Percentiles rank a stretch among this genome's conserved stretches.
phyloP scores from a whole-genome alignment of 208 protist genomes.

The Acanthamoeba lenticulata region DNA sequence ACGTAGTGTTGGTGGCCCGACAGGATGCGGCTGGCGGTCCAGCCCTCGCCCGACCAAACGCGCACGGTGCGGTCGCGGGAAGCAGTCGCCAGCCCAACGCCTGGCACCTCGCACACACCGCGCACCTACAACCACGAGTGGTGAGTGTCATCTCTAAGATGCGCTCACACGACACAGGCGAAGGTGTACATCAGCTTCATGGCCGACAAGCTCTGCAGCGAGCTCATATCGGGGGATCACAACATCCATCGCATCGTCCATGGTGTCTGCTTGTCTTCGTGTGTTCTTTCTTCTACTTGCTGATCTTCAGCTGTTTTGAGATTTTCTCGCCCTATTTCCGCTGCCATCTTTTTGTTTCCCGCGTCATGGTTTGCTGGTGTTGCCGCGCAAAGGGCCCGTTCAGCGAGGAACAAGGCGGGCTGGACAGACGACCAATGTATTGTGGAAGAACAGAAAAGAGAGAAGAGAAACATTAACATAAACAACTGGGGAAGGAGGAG shows the following conservation, averaged over 20 bases:
- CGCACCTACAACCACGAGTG: conserved; percentile 43
- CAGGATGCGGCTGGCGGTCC: neutral
- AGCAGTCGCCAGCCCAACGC: conserved; percentile 51
- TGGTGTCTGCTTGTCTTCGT: neutral
- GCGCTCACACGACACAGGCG: neutral
- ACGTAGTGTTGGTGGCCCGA: conserved; percentile 77
- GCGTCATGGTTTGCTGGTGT: no score
- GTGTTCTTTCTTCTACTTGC: neutral
- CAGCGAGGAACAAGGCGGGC: neutral
- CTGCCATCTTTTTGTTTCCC: neutral
- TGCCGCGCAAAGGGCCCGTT: no score
- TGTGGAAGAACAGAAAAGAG: neutral
- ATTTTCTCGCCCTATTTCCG: neutral
- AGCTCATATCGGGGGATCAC: neutral
- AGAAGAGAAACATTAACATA: neutral
- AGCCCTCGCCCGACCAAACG: conserved; percentile 60
- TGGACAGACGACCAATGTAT: neutral
- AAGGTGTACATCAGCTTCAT: conserved; percentile 26
- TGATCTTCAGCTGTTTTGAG: no score
- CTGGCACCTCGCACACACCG: conserved; percentile 57
- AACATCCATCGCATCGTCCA: neutral
- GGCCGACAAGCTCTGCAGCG: conserved; percentile 12
- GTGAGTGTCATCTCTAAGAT: neutral
- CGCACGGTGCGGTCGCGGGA: conserved; percentile 69
- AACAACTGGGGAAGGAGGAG: neutral